Percentiles rank a stretch among this genome's conserved stretches.
Conservation (phyloP, 768 basidiomycete genomes). For the Phaffia tasmanica region DNA sequence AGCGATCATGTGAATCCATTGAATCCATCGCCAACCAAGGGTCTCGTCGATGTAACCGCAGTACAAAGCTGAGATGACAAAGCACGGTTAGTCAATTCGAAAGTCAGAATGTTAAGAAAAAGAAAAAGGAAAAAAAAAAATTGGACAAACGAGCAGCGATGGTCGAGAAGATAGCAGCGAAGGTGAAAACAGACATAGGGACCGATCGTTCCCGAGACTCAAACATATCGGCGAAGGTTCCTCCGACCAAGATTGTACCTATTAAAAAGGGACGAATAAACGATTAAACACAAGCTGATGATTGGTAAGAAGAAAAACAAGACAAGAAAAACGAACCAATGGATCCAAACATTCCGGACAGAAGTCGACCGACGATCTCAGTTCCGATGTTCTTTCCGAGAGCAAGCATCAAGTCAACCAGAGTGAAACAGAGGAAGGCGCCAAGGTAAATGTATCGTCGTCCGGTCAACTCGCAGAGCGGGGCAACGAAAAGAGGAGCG, state of each 20-base stretch:
- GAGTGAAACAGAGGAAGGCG: conserved; percentile 27
- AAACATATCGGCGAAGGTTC: conserved; percentile 28
- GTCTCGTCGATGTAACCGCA: conserved; percentile 29
- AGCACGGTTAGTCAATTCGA: background rate
- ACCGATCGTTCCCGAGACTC: conserved; percentile 27
- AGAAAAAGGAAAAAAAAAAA: background rate
- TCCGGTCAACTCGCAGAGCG: conserved; percentile 22
- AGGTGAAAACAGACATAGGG: conserved; percentile 31
- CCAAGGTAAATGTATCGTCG: conserved; percentile 24
- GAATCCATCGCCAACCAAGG: conserved; percentile 30
- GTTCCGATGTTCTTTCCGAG: conserved; percentile 29
- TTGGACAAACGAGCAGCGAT: conserved; percentile 23
- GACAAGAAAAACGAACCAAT: background rate
- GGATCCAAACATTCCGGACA: conserved; percentile 28
- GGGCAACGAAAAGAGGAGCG: conserved; percentile 14
- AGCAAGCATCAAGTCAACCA: conserved; percentile 30
- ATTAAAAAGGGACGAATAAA: too few species aligned
- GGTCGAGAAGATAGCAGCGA: conserved; percentile 28
- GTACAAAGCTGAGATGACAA: conserved; percentile 23
- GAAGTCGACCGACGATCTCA: conserved; percentile 27
- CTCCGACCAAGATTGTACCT: conserved; percentile 31
- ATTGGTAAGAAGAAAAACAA: too few species aligned
- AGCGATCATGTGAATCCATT: conserved; percentile 31
- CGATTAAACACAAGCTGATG: too few species aligned
- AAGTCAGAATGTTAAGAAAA: conserved; percentile 11